phyloP scores from a whole-genome alignment of 306 rosid species.

The Fagus crenata region DNA sequence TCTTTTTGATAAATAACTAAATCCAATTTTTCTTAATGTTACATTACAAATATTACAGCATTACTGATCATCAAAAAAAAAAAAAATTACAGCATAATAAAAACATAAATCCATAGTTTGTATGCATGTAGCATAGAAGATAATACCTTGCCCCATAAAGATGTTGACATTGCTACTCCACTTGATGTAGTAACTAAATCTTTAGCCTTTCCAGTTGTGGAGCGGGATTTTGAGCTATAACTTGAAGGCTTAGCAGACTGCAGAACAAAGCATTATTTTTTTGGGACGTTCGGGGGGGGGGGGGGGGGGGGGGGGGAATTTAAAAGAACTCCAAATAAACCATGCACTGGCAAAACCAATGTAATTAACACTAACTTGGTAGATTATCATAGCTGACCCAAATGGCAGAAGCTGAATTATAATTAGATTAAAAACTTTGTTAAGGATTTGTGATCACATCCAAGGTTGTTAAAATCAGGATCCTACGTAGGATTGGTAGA shows the following conservation, averaged over 20 bases:
- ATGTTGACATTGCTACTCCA: slow-evolving; percentile 35
- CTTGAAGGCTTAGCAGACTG: slow-evolving; percentile 62
- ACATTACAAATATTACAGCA: background rate
- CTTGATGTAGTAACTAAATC: slow-evolving; percentile 40
- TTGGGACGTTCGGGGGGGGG: no score
- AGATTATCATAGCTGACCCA: background rate
- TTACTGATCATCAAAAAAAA: no score
- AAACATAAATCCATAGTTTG: background rate
- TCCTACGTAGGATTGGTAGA: no score
- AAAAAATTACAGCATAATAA: background rate
- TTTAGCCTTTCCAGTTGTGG: slow-evolving; percentile 52
- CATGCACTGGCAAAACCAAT: background rate
- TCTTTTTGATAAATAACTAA: no score
- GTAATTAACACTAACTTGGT: slow-evolving; percentile 1
- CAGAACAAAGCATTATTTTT: slow-evolving; percentile 27
- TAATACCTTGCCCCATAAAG: slow-evolving; percentile 75
- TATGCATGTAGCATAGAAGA: slow-evolving; percentile 20
- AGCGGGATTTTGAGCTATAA: slow-evolving; percentile 58
- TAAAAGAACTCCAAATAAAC: no score
- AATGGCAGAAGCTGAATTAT: background rate
- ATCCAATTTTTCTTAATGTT: background rate
- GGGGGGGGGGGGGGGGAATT: no score
- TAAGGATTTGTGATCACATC: no score
- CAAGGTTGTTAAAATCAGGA: no score
- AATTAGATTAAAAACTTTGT: no score